Conservation (phyloP, 75 land plant genomes). For the Gnetum montanum region DNA sequence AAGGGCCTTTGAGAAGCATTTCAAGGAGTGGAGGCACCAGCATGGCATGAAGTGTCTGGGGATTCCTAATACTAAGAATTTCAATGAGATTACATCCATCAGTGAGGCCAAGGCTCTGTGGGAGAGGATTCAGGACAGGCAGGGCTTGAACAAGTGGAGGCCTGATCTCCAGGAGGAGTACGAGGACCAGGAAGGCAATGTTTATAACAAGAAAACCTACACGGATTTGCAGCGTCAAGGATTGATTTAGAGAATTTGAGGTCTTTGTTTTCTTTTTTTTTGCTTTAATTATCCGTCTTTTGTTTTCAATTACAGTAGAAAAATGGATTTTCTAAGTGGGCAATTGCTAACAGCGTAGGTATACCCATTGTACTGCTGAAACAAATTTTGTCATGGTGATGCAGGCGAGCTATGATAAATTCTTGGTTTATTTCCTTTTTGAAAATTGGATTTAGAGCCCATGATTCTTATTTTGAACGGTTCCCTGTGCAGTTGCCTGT, state of each 20-base stretch:
- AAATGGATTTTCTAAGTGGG: too few species aligned
- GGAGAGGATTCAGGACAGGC: constrained; percentile 85
- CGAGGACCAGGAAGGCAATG: constrained; percentile 94
- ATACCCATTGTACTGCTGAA: too few species aligned
- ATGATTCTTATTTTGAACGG: too few species aligned
- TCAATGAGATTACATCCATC: constrained; percentile 98
- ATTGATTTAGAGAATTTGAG: constrained; percentile 41
- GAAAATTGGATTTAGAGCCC: too few species aligned
- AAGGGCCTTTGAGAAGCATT: constrained; percentile 94
- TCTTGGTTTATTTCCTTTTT: too few species aligned
- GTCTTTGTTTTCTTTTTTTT: constrained; percentile 1
- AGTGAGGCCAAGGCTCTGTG: constrained; percentile 91
- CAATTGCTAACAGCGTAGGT: too few species aligned
- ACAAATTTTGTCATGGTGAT: too few species aligned
- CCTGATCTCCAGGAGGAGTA: constrained; percentile 99
- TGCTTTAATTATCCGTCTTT: too few species aligned
- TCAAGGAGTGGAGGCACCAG: constrained; percentile 98
- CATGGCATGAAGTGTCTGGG: constrained; percentile 99
- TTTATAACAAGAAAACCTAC: constrained; percentile 98
- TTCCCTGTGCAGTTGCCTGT: too few species aligned
- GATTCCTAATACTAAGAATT: constrained; percentile 96
- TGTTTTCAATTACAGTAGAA: too few species aligned
- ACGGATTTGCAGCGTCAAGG: constrained; percentile 98
- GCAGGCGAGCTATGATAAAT: too few species aligned
- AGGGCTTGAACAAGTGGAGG: constrained; percentile 93